Evolutionary conservation across 805 yeast species (phyloP), one percentile per base, ranked within the genome.

Genomic region (Lachancea waltii): DNA sequence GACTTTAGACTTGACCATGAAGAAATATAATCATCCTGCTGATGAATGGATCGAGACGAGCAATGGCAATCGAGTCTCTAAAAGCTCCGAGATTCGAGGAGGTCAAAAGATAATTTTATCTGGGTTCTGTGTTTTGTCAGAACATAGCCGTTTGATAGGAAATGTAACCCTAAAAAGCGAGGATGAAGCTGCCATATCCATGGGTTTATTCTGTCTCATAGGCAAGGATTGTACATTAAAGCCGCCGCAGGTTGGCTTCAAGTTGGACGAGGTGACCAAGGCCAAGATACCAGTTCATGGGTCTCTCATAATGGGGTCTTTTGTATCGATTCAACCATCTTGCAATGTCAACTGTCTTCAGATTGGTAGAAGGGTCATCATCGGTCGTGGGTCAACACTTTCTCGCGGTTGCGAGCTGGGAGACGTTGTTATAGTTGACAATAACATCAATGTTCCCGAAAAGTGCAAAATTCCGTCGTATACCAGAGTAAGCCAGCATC

Each of bases 21-120:
- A 7, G n/a, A 11, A 16, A 16, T 15, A 15, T 10, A 20, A 26
- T 26, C 19, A n/a, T 3, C 14, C 30, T 13, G 17, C 11, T 13
- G 29, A 16, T 23, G 45, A 44, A 9, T 72, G 72, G 72, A 58
- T 71, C 3, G 77, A 73, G 42, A 75, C 81, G 0, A 49, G 64
- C 3, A 63, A 72, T 3, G 77, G 78, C 1, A 75, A 72, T 48
- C 57, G 75, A 26, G 70, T 77, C 22, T 68, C 75, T 31, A 61
- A 58, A 36, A 42, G 50, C 2, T 72, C 79, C 2, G 30, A 40
- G n/a, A 65, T 76, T 30, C 51, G 50, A 2, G 74, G 73, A 2
- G 55, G 75, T 0, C 56, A 64, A 7, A 54, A 58, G 17, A 72
- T 77, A 11, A 51, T 64, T 21, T 65, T 77, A 15, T 61, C 63